phyloP scores from a whole-genome alignment of 495 filamentous ascomycete genomes.

The Penicilliopsis zonata region DNA sequence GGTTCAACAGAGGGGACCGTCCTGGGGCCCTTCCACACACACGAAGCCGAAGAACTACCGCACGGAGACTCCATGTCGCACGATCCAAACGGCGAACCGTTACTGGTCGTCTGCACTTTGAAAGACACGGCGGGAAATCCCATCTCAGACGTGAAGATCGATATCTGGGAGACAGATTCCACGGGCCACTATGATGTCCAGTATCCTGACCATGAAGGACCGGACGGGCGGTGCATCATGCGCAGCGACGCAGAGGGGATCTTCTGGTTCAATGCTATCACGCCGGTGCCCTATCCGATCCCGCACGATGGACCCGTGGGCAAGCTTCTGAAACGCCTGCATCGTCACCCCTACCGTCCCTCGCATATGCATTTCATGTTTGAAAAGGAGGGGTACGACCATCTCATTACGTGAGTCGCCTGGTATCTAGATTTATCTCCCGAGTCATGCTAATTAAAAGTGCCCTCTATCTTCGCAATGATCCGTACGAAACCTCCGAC shows the following conservation, averaged over 20 bases:
- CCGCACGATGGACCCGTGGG: constrained; percentile 86
- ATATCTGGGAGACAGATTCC: constrained; percentile 91
- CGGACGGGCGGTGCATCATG: constrained; percentile 76
- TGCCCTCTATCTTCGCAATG: constrained; percentile 70
- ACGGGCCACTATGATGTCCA: constrained; percentile 87
- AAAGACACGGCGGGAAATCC: constrained; percentile 57
- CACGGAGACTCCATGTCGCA: constrained; percentile 60
- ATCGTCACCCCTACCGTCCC: constrained; percentile 70
- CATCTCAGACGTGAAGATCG: constrained; percentile 59
- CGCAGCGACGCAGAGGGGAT: constrained; percentile 52
- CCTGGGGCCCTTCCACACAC: constrained; percentile 87
- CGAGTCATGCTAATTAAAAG: constrained; percentile 15
- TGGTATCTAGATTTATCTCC: background rate
- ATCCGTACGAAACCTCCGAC: constrained; percentile 84
- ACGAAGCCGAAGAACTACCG: constrained; percentile 58
- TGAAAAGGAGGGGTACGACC: constrained; percentile 71
- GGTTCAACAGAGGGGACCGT: constrained; percentile 76
- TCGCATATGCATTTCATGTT: constrained; percentile 96
- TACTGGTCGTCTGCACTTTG: constrained; percentile 68
- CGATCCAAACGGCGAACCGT: constrained; percentile 44
- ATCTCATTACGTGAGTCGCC: constrained; percentile 65
- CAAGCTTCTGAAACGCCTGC: constrained; percentile 55
- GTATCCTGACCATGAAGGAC: constrained; percentile 52
- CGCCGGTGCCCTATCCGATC: constrained; percentile 82
- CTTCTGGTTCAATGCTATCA: constrained; percentile 85